A percentile compares a stretch with the other conserved stretches of the same genome.
These are phyloP conservation scores for Lasiodiplodia citricola DNA, from an alignment of 2,329 filamentous ascomycete species.

Conservation along the genomic window DNA sequence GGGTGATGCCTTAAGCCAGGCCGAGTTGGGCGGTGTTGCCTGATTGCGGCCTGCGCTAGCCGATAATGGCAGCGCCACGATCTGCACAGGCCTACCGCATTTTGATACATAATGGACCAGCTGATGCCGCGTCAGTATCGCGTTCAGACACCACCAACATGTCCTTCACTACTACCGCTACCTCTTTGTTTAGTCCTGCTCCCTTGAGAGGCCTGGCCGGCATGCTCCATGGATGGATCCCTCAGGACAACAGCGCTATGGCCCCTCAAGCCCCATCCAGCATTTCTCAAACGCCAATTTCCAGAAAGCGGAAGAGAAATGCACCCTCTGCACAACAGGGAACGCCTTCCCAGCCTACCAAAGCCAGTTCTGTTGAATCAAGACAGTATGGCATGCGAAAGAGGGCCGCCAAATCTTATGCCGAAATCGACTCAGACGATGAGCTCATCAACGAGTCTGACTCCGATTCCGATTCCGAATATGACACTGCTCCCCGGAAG, in stretches of 20 bases:
- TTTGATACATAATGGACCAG: not conserved
- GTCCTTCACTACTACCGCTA: conserved; percentile 6
- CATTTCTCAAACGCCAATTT: not conserved
- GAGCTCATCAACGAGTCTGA: conserved; percentile 11
- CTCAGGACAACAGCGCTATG: not conserved
- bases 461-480: not conserved
- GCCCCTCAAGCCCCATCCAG: not conserved
- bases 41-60: conserved; percentile 21
- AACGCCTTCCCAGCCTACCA: not conserved
- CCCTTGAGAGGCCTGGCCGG: not conserved
- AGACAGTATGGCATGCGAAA: not conserved
- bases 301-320: not conserved
- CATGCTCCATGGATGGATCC: not conserved
- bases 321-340: too few relatives aligned
- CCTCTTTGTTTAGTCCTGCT: not conserved
- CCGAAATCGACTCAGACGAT: conserved; percentile 14
- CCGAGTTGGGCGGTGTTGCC: conserved; percentile 5
- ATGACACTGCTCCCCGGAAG: not conserved
- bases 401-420: not conserved
- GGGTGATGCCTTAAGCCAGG: conserved; percentile 1
- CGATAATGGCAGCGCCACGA: not conserved
- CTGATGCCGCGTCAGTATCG: not conserved
- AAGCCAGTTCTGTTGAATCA: not conserved
- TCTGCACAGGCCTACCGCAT: not conserved
- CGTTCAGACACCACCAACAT: not conserved